A percentile compares a stretch with the other conserved stretches of the same genome.
Evolutionary conservation across 306 rosid species (phyloP).

Genomic region (Corylus avellana): DNA sequence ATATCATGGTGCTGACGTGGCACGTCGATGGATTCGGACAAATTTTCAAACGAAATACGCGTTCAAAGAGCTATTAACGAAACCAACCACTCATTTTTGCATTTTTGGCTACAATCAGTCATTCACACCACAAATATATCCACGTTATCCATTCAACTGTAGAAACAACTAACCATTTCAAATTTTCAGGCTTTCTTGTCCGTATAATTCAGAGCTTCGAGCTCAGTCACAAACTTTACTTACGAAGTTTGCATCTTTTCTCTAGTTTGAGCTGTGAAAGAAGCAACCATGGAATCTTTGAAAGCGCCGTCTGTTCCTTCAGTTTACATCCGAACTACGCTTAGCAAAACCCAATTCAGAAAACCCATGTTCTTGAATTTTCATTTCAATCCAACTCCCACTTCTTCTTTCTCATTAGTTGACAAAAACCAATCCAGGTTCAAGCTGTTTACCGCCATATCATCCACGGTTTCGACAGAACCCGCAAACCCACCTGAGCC

Average conservation of each 20-base stretch:
- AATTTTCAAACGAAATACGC: too few relatives aligned
- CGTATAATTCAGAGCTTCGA: neutral
- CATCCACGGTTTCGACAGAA: conserved; percentile 52
- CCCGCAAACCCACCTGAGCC: conserved; percentile 34
- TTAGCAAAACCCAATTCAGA: conserved; percentile 23
- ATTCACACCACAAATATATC: too few relatives aligned
- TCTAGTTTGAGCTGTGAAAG: conserved; percentile 10
- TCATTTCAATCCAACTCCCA: conserved; percentile 13
- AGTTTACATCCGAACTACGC: conserved; percentile 33
- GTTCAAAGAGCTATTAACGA: too few relatives aligned
- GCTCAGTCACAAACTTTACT: neutral
- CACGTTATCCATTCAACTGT: too few relatives aligned
- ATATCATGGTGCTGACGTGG: too few relatives aligned
- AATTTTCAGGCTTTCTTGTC: too few relatives aligned
- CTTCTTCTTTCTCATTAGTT: conserved; percentile 28
- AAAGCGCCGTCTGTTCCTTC: conserved; percentile 42
- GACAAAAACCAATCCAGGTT: conserved; percentile 29
- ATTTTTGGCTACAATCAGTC: too few relatives aligned
- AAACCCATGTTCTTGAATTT: conserved; percentile 35
- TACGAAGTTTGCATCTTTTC: neutral
- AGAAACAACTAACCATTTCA: too few relatives aligned
- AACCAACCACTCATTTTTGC: too few relatives aligned
- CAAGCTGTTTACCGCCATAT: conserved; percentile 48
- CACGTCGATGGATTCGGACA: too few relatives aligned
- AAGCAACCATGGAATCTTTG: conserved; percentile 54